Base-by-base conservation (phyloP, 108 stramenopile species). In the Fragilaria crotonensis region DNA sequence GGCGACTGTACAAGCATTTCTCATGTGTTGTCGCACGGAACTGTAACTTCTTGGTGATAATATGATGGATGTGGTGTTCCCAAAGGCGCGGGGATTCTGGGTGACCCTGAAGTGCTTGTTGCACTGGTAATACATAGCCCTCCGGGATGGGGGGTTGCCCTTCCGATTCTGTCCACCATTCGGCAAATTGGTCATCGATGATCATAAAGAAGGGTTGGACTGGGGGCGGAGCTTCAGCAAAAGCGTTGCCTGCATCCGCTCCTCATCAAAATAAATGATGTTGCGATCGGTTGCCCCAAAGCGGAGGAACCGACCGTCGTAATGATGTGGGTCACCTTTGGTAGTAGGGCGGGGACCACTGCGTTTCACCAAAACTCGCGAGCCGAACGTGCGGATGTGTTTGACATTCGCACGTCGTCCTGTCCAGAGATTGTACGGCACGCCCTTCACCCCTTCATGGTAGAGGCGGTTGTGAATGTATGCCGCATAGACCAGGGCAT, bases 201-300 rank as follows among this genome's bases (percentile, higher is more conserved):
- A 33, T 21, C 30, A 78, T 50, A 48, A 52, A 77, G 27, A 50
- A 48, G 5, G 54, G 68, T 36, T 30, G 27, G 53, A 48, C 20
- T 0, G 73, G 77, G 0, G 66, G 49, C 11, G 67, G 71, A 4
- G 62, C 27, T 17, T 76, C 33, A 21, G 62, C 68, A 41, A 67
- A 72, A 11, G 71, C 76, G 61, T 77, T 66, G 0, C 41, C 45
- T 23, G 71, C 71, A 60, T 80, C 79, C 11, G 59, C 51, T 14
- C 50, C 64, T n/a, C n/a, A n/a, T n/a, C n/a, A n/a, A n/a, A n/a
- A n/a, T n/a, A n/a, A n/a, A n/a, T n/a, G n/a, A n/a, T n/a, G n/a
- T n/a, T n/a, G n/a, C n/a, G n/a, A n/a, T n/a, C n/a, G n/a, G n/a
- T n/a, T n/a, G n/a, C n/a, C n/a, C n/a, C n/a, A n/a, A n/a, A n/a